Conservation (phyloP, 2,329 filamentous ascomycete species). For the Calonectria pseudoturangicola region DNA sequence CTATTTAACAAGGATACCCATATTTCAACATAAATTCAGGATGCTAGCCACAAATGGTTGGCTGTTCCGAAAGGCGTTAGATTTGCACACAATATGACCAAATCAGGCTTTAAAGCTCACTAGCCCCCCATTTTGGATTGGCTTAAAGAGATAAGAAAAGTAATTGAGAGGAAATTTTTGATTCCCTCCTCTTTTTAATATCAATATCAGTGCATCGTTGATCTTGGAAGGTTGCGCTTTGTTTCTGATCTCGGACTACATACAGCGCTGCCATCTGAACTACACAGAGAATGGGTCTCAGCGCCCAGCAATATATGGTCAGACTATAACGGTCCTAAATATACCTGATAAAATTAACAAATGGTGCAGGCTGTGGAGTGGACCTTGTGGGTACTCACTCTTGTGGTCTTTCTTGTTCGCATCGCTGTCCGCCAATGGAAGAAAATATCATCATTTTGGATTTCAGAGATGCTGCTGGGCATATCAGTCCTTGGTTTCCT, state of each 20-base stretch:
- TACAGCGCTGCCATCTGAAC: background rate
- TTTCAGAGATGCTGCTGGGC: background rate
- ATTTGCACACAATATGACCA: background rate
- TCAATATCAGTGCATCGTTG: too few species aligned
- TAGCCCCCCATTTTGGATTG: background rate
- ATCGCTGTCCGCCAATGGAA: background rate
- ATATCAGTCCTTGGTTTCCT: conserved; percentile 5
- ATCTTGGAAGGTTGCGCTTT: background rate
- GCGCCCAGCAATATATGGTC: conserved; percentile 1
- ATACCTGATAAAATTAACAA: background rate
- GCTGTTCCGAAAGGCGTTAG: background rate
- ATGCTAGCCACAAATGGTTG: too few species aligned
- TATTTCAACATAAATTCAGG: background rate
- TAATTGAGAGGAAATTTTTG: too few species aligned
- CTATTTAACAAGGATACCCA: too few species aligned
- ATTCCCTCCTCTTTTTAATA: background rate
- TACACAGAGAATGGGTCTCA: background rate
- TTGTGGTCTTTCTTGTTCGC: background rate
- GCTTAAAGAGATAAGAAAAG: background rate
- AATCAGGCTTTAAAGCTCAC: background rate
- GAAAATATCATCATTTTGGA: conserved; percentile 1
- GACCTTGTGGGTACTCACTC: background rate
- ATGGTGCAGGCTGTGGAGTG: background rate
- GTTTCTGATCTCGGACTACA: background rate
- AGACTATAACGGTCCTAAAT: background rate